Base-by-base conservation (phyloP, 306 rosid genomes). In the Aeschynomene evenia region DNA sequence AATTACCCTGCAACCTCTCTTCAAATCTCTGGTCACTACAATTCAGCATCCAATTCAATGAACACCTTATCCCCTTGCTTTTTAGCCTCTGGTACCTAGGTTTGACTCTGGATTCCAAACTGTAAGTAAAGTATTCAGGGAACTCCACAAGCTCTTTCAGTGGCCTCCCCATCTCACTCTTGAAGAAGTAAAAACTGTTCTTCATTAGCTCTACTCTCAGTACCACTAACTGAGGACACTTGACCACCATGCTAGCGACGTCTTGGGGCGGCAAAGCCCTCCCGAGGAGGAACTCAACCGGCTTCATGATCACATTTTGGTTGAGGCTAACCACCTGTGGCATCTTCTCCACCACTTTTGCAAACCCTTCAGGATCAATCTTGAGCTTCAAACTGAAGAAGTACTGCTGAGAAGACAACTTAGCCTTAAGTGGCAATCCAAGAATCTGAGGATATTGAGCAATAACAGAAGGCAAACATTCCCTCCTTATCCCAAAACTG, bases 11-110 rank as follows among this genome's bases (percentile, higher is more conserved):
- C 86, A 91, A 81, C 72, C 99, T 88, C 77, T 94, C 99, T 66
- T 94, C 97, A 73, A 94, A 91, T 80, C 97, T 90, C 78, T 74
- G 92, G 69, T 94, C 97, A 78, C 99, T 91, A 40, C 95, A 91
- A 75, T 91, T 91, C 65, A 87, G 85, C 83, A 88, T 84, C 99
- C 99, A 90, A 74, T 89, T 87, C 73, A 94, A 73, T 0, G 96
- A 91, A 74, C 81, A 82, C 50, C 88, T 72, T 73, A 94, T 83
- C 59, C 95, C 97, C 75, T 86, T 88, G 82, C 84, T 84, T 77
- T 84, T 83, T 50, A 94, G 68, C 82, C 82, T 74, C 74, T 79
- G 79, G 80, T 83, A 94, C 82, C 99, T 74, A 7, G 96, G 92
- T 77, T 94, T 94, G 66, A 94, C 86, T 84, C 99, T 84, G 12